phyloP scores from a whole-genome alignment of 768 basidiomycete species.

The Mycena albidolilacea region DNA sequence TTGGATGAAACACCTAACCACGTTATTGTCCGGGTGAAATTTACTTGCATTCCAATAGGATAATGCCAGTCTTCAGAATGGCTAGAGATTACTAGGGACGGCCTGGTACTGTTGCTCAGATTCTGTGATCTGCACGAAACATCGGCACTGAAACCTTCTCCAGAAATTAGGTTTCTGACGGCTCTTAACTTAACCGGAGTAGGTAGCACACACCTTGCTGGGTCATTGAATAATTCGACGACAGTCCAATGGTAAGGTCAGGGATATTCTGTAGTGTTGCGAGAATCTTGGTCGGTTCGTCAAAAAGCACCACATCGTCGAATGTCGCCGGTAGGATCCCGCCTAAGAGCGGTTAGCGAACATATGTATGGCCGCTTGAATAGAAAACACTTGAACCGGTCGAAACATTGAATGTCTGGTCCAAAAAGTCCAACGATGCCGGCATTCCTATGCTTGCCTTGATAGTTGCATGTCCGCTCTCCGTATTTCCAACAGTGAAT shows the following conservation, averaged over 20 bases:
- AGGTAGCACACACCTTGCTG: conserved; percentile 17
- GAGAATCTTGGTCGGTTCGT: background rate
- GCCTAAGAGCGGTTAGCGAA: background rate
- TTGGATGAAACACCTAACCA: background rate
- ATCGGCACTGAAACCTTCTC: conserved; percentile 16
- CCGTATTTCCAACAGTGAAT: conserved; percentile 11
- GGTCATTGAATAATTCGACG: background rate
- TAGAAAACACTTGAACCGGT: conserved; percentile 4
- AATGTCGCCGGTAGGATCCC: conserved; percentile 15
- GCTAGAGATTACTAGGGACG: background rate
- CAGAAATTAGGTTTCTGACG: background rate
- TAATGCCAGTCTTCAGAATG: background rate
- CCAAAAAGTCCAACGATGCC: background rate
- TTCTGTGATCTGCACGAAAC: conserved; percentile 1
- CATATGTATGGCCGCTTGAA: background rate
- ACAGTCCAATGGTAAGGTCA: background rate
- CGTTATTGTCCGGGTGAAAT: background rate
- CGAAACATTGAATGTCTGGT: conserved; percentile 3
- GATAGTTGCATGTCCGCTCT: conserved; percentile 6
- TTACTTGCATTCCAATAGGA: background rate
- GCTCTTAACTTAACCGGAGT: background rate
- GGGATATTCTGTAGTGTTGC: background rate
- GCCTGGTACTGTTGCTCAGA: background rate
- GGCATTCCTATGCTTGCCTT: background rate
- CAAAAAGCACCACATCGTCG: background rate